phyloP scores from a whole-genome alignment of 805 yeast genomes.

The Tetrapisispora iriomotensis region DNA sequence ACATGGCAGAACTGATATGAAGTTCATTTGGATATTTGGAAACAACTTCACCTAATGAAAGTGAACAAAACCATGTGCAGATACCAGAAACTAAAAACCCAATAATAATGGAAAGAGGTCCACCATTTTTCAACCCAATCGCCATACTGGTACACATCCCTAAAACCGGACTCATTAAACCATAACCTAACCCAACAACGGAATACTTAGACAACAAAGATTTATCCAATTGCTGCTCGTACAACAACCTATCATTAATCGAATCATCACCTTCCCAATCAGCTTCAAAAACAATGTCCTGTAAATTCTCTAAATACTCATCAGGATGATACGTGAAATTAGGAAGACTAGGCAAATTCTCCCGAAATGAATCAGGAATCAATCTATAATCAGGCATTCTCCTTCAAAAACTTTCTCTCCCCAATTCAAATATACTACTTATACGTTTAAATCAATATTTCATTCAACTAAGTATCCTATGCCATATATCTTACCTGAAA shows the following conservation, averaged over 20 bases:
- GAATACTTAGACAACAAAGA: conserved; percentile 55
- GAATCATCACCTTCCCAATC: conserved; percentile 38
- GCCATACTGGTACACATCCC: conserved; percentile 68
- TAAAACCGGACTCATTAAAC: conserved; percentile 74
- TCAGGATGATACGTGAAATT: too few relatives aligned
- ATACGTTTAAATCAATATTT: too few relatives aligned
- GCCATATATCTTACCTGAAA: too few relatives aligned
- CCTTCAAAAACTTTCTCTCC: background rate
- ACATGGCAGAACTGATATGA: conserved; percentile 66
- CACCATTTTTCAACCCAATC: conserved; percentile 66
- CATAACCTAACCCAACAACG: conserved; percentile 68
- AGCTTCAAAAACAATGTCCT: conserved; percentile 18
- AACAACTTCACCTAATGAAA: conserved; percentile 67
- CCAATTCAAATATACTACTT: too few relatives aligned
- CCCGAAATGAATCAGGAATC: conserved; percentile 17
- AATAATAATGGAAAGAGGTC: conserved; percentile 62
- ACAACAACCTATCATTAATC: conserved; percentile 43
- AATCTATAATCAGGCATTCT: conserved; percentile 17
- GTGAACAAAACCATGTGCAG: conserved; percentile 53
- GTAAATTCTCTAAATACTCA: conserved; percentile 23
- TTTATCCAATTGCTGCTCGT: conserved; percentile 61
- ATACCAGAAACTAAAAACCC: conserved; percentile 64
- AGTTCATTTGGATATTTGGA: conserved; percentile 71
- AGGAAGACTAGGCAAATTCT: conserved; percentile 14
- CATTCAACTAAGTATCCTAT: too few relatives aligned